Percentiles rank a stretch among this genome's conserved stretches.
Conservation (phyloP, 2,329 filamentous ascomycete genomes). For the Clonostachys sp. region DNA sequence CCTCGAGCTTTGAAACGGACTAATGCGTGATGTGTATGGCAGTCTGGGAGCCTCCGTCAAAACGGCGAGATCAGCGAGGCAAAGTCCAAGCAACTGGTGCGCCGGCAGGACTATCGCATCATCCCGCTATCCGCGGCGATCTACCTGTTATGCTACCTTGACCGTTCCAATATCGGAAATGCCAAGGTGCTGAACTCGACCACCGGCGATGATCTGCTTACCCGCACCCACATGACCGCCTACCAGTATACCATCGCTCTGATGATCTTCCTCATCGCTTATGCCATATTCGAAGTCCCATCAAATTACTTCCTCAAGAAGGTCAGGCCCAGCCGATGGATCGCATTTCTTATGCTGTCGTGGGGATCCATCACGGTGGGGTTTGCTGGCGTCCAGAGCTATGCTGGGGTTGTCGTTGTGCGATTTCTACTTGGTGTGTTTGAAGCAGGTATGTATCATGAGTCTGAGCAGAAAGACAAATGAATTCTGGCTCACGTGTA, state of each 20-base stretch:
- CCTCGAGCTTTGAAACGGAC: too few relatives aligned
- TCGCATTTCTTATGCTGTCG: conserved; percentile 60
- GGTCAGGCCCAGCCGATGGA: conserved; percentile 56
- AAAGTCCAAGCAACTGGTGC: conserved; percentile 2
- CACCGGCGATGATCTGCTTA: conserved; percentile 56
- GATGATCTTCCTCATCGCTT: conserved; percentile 58
- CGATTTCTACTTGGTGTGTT: conserved; percentile 64
- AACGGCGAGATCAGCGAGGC: too few relatives aligned
- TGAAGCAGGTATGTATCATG: conserved; percentile 67
- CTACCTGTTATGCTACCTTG: conserved; percentile 53
- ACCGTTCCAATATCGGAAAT: conserved; percentile 63
- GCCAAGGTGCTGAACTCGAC: conserved; percentile 61
- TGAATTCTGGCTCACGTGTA: conserved; percentile 5
- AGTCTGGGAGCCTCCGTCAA: too few relatives aligned
- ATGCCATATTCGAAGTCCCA: conserved; percentile 57
- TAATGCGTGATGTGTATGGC: too few relatives aligned
- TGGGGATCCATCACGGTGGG: conserved; percentile 67
- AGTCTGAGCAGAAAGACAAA: conserved; percentile 24
- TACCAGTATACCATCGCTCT: conserved; percentile 56
- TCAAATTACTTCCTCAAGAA: conserved; percentile 64
- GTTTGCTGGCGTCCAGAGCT: conserved; percentile 60
- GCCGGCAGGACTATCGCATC: conserved; percentile 47
- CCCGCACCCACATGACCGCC: conserved; percentile 55
- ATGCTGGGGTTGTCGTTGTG: conserved; percentile 58
- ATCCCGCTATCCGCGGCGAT: conserved; percentile 47